Percentiles rank a stretch among this genome's conserved stretches.
Conservation (phyloP, 768 basidiomycete genomes). For the Termitomyces titanicus region DNA sequence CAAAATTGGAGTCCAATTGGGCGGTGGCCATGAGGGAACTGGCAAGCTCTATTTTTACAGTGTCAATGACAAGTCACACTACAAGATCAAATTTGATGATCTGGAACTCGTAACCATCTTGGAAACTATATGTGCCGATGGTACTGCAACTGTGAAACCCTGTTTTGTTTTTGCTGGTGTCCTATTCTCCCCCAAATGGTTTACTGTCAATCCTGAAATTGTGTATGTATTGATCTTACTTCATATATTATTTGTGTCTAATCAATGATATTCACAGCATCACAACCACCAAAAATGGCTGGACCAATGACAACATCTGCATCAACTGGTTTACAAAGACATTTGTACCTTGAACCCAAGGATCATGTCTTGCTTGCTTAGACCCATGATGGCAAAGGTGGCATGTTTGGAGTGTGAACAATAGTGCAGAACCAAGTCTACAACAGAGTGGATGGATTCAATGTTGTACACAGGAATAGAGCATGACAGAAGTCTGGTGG, state of each 20-base stretch:
- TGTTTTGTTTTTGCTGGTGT: slow-evolving; percentile 23
- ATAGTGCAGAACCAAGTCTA: too few species aligned
- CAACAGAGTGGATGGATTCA: too few species aligned
- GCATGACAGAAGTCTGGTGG: too few species aligned
- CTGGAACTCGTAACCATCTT: too few species aligned
- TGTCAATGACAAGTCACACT: neutral
- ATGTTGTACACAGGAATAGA: too few species aligned
- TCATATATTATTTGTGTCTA: neutral
- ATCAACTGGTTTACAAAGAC: too few species aligned
- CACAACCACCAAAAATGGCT: neutral
- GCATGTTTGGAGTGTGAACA: too few species aligned
- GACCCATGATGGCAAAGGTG: too few species aligned
- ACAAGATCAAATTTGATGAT: too few species aligned
- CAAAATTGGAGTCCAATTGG: slow-evolving; percentile 26
- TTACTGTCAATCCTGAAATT: neutral
- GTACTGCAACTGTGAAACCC: slow-evolving; percentile 26
- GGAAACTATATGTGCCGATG: slow-evolving; percentile 40
- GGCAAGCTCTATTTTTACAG: neutral
- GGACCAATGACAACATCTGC: too few species aligned
- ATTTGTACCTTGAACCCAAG: neutral
- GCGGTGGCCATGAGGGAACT: slow-evolving; percentile 13
- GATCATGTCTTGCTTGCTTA: too few species aligned
- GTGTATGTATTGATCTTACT: neutral
- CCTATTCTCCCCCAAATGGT: neutral
- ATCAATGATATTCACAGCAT: neutral